Base-by-base conservation (phyloP, 768 basidiomycete genomes). In the Suillus subluteus region DNA sequence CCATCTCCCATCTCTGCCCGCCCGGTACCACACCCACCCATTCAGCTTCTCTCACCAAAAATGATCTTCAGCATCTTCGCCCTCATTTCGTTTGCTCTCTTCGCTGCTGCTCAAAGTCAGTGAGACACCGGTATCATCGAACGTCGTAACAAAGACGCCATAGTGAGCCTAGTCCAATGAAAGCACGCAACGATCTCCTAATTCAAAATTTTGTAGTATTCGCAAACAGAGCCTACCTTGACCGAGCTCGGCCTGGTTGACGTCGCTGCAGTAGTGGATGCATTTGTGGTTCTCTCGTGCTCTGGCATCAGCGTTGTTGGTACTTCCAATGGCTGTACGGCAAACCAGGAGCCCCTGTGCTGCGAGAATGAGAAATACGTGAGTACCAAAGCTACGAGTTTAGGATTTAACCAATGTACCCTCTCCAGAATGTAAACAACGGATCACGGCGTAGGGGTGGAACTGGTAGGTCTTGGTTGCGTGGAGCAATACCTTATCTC, bases 321-420 rank as follows among this genome's bases (percentile, higher is more conserved):
- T 21, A 40, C 46, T 55, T 30, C 30, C 11, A 7, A 5, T 11
- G 63, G 63, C 8, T 52, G 50, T 15, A 13, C 8, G 4, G 43
- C 4, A 16, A 63, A 55, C 63, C 50, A 63, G 26, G n/a, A 56
- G 50, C 63, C 63, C 16, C 9, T 63, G 16, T 63, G 63, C 63
- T 63, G 63, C 18, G 32, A 44, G 35, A n/a, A 63, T 37, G 35
- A 63, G 8, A 48, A 58, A 44, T 63, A 52, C 63, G 63, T 63
- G 44, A 63, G 63, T 56, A 44, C 18, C 6, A 26, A 26, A 21
- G 16, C 5, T 16, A 46, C 6, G 15, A 44, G 8, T 11, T 21
- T 16, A 18, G 4, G 6, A 41, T 62, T 44, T 6, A 30, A n/a
- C 40, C 8, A 6, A 41, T 12, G 26, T 16, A 8, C 41, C 32